Evolutionary conservation across 139 green algal genomes (phyloP), one percentile per base, ranked within the genome.

Genomic region (Eudorina sp.): DNA sequence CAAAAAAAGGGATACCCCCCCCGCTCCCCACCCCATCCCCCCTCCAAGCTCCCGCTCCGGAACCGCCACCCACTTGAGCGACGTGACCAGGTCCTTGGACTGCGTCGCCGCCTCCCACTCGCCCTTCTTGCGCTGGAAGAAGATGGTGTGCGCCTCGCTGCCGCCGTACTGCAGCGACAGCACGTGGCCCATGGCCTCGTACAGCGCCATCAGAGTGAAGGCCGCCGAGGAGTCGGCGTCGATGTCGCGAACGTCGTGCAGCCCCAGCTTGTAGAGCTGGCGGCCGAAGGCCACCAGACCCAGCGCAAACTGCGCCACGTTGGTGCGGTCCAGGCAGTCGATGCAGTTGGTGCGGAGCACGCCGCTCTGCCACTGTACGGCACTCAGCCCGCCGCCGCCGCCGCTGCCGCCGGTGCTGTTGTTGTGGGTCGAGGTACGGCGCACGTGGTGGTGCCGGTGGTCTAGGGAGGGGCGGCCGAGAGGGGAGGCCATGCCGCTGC

Each of bases 301-400:
- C 38, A 91, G 94, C 0, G 93, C 94, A 88, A 97, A 99, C 92
- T 98, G 96, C 68, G 98, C 92, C 68, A 99, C 96, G 88, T 99
- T 99, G 76, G 98, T 99, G 53, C 98, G 91, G 92, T 99, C 98
- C 41, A 99, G 91, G 91, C 97, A 99, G 95, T 99, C 98, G 53
- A 99, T 97, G 95, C 98, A 99, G 94, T 99, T 99, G 85, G 91
- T 95, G 80, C 96, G 93, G 36, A 97, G 80, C 29, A 96, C 90
- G 34, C 96, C 96, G 1, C 18, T 36, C 90, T 98, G 95, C 19
- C 70, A 70, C 43, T 83, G 75, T 6, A 55, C 21, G n/a, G 48
- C 11, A 36, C 46, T 64, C 31, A 41, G 31, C 25, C 45, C 31
- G 73, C 45, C 46, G n/a, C 73, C 38, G 73, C 45, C 31, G 73